Evolutionary conservation across 495 filamentous ascomycete genomes (phyloP).

Genomic region (Cercophora newfieldiana): DNA sequence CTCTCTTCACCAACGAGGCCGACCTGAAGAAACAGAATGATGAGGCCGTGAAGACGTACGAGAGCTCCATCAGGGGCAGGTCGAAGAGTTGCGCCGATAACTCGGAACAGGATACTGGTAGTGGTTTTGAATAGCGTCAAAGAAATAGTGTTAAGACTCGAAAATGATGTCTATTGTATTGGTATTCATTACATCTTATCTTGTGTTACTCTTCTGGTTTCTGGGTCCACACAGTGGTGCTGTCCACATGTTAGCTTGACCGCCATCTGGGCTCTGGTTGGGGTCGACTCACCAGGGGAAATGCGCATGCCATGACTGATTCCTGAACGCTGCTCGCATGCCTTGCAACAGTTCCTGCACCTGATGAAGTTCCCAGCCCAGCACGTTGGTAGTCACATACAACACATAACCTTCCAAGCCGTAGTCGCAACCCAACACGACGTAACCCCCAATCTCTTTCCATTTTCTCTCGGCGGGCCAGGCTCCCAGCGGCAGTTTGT

Average conservation of each 20-base stretch:
- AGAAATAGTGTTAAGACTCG: background rate
- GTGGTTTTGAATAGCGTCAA: too few relatives aligned
- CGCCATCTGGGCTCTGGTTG: background rate
- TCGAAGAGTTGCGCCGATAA: background rate
- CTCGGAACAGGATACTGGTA: background rate
- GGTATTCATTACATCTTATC: background rate
- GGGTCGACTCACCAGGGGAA: constrained; percentile 36
- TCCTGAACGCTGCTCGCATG: constrained; percentile 31
- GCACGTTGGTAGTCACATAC: constrained; percentile 39
- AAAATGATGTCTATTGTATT: background rate
- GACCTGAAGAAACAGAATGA: constrained; percentile 37
- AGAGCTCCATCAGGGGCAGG: constrained; percentile 5
- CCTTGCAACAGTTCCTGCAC: constrained; percentile 34
- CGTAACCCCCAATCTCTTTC: background rate
- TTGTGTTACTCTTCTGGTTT: background rate
- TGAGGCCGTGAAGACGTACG: constrained; percentile 26
- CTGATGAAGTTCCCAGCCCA: constrained; percentile 47
- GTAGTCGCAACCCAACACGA: constrained; percentile 29
- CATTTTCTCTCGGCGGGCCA: background rate
- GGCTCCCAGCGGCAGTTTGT: background rate
- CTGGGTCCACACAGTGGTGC: constrained; percentile 1
- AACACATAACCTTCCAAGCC: constrained; percentile 47
- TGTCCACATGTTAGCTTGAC: background rate
- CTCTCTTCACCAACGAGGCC: constrained; percentile 35
- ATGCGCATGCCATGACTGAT: constrained; percentile 28